Evolutionary conservation across 2,329 filamentous ascomycete species (phyloP).

Genomic region (Botrytis sinoallii): DNA sequence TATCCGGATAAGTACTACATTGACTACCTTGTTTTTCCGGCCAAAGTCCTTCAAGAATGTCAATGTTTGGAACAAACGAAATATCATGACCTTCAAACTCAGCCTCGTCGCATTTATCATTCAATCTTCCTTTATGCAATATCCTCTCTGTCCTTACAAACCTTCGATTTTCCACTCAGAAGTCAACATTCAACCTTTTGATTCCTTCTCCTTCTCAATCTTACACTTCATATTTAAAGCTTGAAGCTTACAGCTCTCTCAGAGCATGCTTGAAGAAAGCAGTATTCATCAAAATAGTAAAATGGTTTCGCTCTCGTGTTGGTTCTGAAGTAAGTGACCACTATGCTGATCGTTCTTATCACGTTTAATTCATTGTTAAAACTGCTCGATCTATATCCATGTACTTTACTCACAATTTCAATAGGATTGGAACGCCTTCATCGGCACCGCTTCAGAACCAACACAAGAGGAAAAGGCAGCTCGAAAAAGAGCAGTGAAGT

Average conservation of each 20-base stretch:
- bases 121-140: not conserved
- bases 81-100: not conserved
- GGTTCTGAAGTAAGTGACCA: not conserved
- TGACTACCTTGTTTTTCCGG: not conserved
- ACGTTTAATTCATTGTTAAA: too few species aligned
- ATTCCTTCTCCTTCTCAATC: not conserved
- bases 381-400: not conserved
- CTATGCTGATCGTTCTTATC: not conserved
- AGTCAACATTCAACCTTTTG: not conserved
- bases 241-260: too few species aligned
- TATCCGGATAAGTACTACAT: not conserved
- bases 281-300: not conserved
- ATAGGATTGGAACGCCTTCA: not conserved
- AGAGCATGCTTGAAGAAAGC: not conserved
- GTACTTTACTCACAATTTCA: not conserved
- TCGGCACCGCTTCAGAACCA: not conserved
- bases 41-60: not conserved
- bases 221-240: not conserved
- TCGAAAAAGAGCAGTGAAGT: not conserved
- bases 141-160: fast-evolving
- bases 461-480: not conserved
- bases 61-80: not conserved
- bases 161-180: not conserved
- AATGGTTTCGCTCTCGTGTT: not conserved
- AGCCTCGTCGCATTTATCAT: not conserved